A percentile compares a stretch with the other conserved stretches of the same genome.
phyloP scores from a whole-genome alignment of 208 protist genomes.

The Acanthamoeba royreba region DNA sequence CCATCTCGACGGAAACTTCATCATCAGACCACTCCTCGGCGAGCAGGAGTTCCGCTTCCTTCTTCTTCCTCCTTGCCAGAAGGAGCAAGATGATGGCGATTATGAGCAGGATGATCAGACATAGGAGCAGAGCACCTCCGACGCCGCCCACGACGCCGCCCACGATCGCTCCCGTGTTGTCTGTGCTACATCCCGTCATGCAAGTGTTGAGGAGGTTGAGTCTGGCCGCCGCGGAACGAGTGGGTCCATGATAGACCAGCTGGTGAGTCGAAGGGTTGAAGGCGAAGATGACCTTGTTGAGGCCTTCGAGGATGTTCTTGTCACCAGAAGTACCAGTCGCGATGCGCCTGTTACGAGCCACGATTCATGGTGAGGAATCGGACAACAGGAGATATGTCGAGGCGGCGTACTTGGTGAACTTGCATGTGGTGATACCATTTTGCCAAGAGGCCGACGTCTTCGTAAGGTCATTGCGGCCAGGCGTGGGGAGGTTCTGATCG shows the following conservation, averaged over 20 bases:
- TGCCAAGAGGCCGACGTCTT: background rate
- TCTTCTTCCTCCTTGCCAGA: background rate
- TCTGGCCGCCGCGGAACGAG: background rate
- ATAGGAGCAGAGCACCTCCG: background rate
- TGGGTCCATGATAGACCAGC: constrained; percentile 26
- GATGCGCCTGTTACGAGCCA: background rate
- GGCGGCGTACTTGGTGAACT: background rate
- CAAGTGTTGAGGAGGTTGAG: background rate
- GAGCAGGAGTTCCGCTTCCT: background rate
- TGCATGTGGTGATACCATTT: background rate
- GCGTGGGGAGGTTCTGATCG: background rate
- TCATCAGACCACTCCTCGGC: constrained; percentile 40
- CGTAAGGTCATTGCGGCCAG: background rate
- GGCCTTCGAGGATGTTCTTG: background rate
- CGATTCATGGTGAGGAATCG: background rate
- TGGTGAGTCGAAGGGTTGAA: constrained; percentile 11
- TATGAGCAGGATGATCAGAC: background rate
- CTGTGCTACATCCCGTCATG: background rate
- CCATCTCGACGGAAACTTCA: background rate
- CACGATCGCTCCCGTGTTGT: background rate
- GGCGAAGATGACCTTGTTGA: constrained; percentile 37
- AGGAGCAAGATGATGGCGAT: background rate
- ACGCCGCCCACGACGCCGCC: background rate
- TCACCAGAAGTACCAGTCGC: background rate
- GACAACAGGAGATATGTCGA: background rate